Base-by-base conservation (phyloP, 2,329 filamentous ascomycete species). In the Ilyonectria sp. region DNA sequence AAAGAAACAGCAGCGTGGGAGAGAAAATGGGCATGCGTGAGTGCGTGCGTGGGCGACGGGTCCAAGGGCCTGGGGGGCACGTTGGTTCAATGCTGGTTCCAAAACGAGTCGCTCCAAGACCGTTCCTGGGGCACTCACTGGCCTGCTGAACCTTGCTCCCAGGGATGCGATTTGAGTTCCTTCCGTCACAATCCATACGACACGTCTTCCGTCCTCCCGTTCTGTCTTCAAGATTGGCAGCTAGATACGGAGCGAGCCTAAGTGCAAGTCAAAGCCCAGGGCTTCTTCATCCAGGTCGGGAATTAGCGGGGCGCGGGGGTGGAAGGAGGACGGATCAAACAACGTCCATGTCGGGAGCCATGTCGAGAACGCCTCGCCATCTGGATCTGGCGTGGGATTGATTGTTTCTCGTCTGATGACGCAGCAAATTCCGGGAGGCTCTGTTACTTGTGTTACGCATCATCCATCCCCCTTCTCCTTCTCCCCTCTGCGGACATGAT, bases 1-100 rank as follows among this genome's bases (percentile, higher is more conserved):
- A 8, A 52, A 52, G 47, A 50, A 49, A 46, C 44, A 46, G 44
- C 19, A 49, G 46, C 46, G 46, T 49, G 46, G 46, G 46, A 49
- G 23, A 29, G 23, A 50, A 10, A 46, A 47, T 13, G 26, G 26
- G 26, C 26, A 23, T 23, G 23, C 23, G 23, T 23, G 23, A 26
- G 26, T 17, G 47, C 26, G 47, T 13, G 47, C 47, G 47, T 52
- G 47, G 26, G 49, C 26, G 26, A 5, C 26, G 26, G 26, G 26
- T 26, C 26, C 26, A 26, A 26, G 26, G 49, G 26, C 29, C n/a
- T 13, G 9, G 49, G 35, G 17, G 26, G 26, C 29, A 6, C 11
- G 11, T 26, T 29, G 26, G 26, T 33, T 10, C n/a, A 31, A 52
- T 33, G 49, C 49, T 33, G 49, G 13, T 35, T 35, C 26, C 47